Percentiles rank a stretch among this genome's conserved stretches.
Evolutionary conservation across 768 basidiomycete genomes (phyloP).

Genomic region (Suillus bovinus): DNA sequence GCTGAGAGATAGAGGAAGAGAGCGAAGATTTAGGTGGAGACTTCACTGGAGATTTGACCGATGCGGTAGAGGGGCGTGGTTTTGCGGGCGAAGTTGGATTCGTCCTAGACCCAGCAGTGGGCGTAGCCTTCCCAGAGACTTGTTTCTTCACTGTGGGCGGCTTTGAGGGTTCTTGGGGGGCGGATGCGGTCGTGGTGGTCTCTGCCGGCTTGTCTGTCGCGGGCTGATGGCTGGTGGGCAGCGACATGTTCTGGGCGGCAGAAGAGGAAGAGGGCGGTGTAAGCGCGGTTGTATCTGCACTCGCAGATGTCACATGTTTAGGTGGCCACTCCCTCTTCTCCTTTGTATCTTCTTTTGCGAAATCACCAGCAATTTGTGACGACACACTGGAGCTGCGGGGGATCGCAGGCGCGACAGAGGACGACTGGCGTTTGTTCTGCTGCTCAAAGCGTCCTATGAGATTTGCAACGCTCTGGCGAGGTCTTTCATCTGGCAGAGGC

Average conservation of each 20-base stretch:
- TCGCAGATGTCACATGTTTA: conserved; percentile 35
- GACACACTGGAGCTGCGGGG: conserved; percentile 68
- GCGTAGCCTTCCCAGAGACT: conserved; percentile 21
- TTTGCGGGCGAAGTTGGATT: conserved; percentile 28
- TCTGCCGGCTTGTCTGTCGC: conserved; percentile 25
- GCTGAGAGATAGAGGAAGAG: conserved; percentile 37
- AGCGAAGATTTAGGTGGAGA: conserved; percentile 34
- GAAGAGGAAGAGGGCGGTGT: conserved; percentile 37
- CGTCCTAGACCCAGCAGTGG: conserved; percentile 23
- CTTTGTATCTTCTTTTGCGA: conserved; percentile 63
- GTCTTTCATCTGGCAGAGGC: conserved; percentile 87
- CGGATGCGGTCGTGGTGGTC: conserved; percentile 20
- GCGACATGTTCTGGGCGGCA: conserved; percentile 18
- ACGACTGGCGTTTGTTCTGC: conserved; percentile 66
- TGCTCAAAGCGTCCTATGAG: conserved; percentile 89
- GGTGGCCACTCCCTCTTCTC: conserved; percentile 83
- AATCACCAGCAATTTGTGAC: conserved; percentile 64
- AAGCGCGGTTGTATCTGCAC: conserved; percentile 34
- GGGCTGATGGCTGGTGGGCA: conserved; percentile 32
- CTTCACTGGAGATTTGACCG: conserved; percentile 21
- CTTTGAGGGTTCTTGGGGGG: conserved; percentile 22
- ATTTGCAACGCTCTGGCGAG: conserved; percentile 84
- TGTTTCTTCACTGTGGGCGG: conserved; percentile 22
- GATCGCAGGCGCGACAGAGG: conserved; percentile 36
- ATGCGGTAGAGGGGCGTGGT: conserved; percentile 25